These are phyloP conservation scores for Hansenula sp. DNA, from an alignment of 1,139 yeast species.

Conservation along the genomic window DNA sequence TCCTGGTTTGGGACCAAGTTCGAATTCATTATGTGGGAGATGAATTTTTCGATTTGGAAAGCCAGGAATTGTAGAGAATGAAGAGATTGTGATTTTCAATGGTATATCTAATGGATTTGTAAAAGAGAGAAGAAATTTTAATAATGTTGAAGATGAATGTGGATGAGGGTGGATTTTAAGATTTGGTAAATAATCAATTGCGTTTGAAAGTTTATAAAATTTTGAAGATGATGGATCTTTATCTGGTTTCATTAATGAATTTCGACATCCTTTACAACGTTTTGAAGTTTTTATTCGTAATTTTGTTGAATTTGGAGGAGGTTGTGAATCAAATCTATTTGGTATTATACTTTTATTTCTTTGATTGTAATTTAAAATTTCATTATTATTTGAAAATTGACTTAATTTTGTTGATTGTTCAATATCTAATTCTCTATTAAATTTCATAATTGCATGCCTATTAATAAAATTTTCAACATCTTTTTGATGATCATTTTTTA, in stretches of 20 bases:
- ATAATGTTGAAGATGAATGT: not conserved
- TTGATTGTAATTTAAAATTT: slow-evolving; percentile 10
- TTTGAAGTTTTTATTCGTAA: slow-evolving; percentile 20
- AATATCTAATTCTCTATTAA: slow-evolving; percentile 6
- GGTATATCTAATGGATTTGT: slow-evolving; percentile 15
- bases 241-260: slow-evolving; percentile 23
- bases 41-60: slow-evolving; percentile 6
- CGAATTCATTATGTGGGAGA: slow-evolving; percentile 23
- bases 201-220: slow-evolving; percentile 22
- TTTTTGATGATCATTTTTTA: slow-evolving; percentile 5
- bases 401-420: not conserved
- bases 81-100: slow-evolving; percentile 15
- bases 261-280: slow-evolving; percentile 27
- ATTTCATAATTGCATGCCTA: slow-evolving; percentile 5
- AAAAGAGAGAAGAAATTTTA: not conserved
- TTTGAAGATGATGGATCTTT: slow-evolving; percentile 23
- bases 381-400: not conserved
- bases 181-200: slow-evolving; percentile 24
- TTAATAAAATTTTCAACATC: slow-evolving; percentile 12
- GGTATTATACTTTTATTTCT: slow-evolving; percentile 1
- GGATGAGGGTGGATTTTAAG: slow-evolving; percentile 9
- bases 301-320: slow-evolving; percentile 11
- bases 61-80: slow-evolving; percentile 7
- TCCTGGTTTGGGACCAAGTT: slow-evolving; percentile 18
- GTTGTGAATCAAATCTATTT: not conserved